Base-by-base conservation (phyloP, 129 eudicot species). In the Lactuca saligna region DNA sequence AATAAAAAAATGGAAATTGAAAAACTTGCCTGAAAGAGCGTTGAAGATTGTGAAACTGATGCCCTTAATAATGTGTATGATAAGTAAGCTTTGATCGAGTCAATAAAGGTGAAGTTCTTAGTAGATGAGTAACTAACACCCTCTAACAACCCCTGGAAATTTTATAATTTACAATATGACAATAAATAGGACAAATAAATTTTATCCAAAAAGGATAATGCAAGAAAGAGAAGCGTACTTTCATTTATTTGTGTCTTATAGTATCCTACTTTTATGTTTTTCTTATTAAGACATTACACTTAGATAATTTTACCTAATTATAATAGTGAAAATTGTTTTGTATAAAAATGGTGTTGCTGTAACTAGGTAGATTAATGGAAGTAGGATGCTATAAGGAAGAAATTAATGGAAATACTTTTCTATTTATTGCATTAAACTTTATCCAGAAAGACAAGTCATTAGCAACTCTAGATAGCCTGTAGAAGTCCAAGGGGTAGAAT, bases 11-110 rank as follows among this genome's bases (percentile, higher is more conserved):
- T 31, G 11, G 51, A 61, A 57, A 46, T 12, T 8, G 13, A 82
- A 6, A 5, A 65, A 75, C 55, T 51, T 75, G 88, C 97, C 96
- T 91, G 96, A 73, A 86, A 88, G 74, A 86, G 86, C 34, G 61
- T 65, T 39, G 94, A 75, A 32, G 88, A 82, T 49, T 72, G 82
- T 33, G 97, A 91, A 71, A 91, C 84, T 3, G 88, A 86, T 66
- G 96, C 97, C 55, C 94, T 79, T 79, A 91, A 68, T 63, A 88
- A 71, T 16, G 93, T 83, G 73, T 91, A 91, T 63, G 96, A 91
- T 54, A 91, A 88, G 78, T 88, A 83, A 73, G 96, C 94, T 86
- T 85, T 91, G 68, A 88, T 86, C 32, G 96, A 86, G 80, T 91
- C 97, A 50, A 91, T 86, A 69, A 91, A 88, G 68, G 80, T 79